Evolutionary conservation across 345 rosid genomes (phyloP), one percentile per base, ranked within the genome.

Genomic region (Hibiscus tridactylites): DNA sequence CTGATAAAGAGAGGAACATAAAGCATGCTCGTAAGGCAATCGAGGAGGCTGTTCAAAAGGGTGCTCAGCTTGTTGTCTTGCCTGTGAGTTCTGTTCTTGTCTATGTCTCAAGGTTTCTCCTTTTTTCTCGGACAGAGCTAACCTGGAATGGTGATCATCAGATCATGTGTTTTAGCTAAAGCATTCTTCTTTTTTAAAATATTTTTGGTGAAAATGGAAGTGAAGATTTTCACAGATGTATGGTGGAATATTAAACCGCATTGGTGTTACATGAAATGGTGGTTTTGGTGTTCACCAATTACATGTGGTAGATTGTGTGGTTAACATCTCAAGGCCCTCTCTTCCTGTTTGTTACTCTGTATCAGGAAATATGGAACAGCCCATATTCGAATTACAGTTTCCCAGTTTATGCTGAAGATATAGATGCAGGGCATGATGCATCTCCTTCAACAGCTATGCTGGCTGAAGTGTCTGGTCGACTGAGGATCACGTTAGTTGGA

Each of bases 361-460:
- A 29, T 75, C 80, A 94, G 98, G 97, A 94, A 78, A 88, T 94
- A 70, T 92, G 97, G 99, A 95, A 95, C 62, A 82, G 90, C 82
- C 93, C 97, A 0, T 92, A 95, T 73, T 89, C 99, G 0, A 90
- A 90, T 74, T 97, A 90, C 74, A 86, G 93, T 83, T 95, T 95
- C 70, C 92, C 94, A 15, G 87, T 88, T 59, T 90, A 85, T 81
- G 99, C 97, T 65, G 94, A 92, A 71, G 96, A 90, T 39, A 90
- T 95, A 74, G 97, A 95, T 77, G 83, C 80, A 0, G 90, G 88
- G 33, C 79, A 76, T 12, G 86, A 83, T 67, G 86, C 87, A 16
- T 95, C 96, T 64, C 99, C 97, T 68, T 90, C 94, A 1, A 85
- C 87, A 2, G 89, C 91, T 19, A 92, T 95, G 97, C 89, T 92